Evolutionary conservation across 441 rosid genomes (phyloP).

Genomic region (Gossypium aridum): DNA sequence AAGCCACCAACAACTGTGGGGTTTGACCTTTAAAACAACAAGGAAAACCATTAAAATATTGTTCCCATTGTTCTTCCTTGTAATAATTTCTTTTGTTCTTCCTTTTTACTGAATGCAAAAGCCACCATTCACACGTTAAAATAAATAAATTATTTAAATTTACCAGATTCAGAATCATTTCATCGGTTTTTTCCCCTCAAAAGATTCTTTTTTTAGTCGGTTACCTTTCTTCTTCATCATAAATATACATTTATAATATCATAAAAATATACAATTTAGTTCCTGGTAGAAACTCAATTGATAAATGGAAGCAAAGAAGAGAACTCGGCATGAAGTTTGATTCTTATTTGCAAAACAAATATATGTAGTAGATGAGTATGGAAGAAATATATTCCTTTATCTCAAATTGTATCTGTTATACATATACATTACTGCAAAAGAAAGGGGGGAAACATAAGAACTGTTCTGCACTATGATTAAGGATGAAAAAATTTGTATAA

Average conservation of each 20-base stretch:
- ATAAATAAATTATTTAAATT: too few species aligned
- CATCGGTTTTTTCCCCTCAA: neutral
- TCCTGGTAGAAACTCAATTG: too few species aligned
- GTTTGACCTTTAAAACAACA: slow-evolving; percentile 4
- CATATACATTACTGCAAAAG: neutral
- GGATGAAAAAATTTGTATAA: neutral
- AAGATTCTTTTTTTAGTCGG: neutral
- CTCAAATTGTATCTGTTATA: neutral
- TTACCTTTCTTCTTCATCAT: neutral
- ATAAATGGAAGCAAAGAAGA: too few species aligned
- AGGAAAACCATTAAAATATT: neutral
- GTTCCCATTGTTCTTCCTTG: neutral
- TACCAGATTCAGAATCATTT: neutral
- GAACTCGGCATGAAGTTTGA: too few species aligned
- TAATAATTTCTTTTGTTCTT: neutral
- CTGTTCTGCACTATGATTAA: neutral
- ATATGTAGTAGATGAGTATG: neutral
- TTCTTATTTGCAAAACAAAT: too few species aligned
- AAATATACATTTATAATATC: too few species aligned
- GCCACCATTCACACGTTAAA: neutral
- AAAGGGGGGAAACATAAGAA: neutral
- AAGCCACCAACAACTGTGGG: neutral
- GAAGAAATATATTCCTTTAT: neutral
- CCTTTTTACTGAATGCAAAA: neutral
- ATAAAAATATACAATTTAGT: too few species aligned